Evolutionary conservation across 495 filamentous ascomycete genomes (phyloP), one percentile per base, ranked within the genome.

Genomic region (Aspergillus cavernicola): DNA sequence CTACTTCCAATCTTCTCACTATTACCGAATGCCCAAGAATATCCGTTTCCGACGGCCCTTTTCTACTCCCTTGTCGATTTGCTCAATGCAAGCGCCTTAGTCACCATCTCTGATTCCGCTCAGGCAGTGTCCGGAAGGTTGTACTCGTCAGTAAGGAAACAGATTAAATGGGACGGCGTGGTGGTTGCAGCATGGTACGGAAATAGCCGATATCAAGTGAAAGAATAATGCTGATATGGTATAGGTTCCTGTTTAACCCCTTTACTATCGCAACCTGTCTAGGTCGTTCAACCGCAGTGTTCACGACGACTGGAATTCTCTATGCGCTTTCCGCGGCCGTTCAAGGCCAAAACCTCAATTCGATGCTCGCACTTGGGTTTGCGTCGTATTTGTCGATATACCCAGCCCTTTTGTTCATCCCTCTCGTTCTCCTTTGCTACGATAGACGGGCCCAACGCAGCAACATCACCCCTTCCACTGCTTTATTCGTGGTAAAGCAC

Each of bases 191-290:
- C 93, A 41, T 82, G 85, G 85, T 96, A 79, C 7, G 26, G 9
- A 31, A 15, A 9, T 15, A 18, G 16, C 20, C 20, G 20, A 23
- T 15, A 2, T 9, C 24, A 31, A 16, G 16, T 2, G 40, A 11
- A 22, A 11, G 2, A 1, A 11, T 47, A 10, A 18, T 29, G 23
- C 50, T 53, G 10, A 53, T 28, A 13, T 12, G 13, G 2, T 11
- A 10, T 46, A 92, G 88, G 65, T 95, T 89, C 60, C 79, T 98
- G 9, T 92, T 98, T 71, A 97, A 95, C 69, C 93, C 93, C 2
- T 95, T 96, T 66, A 96, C 92, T 1, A 84, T 97, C 56, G 85
- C 90, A 43, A 92, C 90, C 19, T 97, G 92, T 68, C 78, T 98
- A 50, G 93, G 86, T n/a, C 85, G 93, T 5, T 86, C 93, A 6